Base-by-base conservation (phyloP, 805 yeast genomes). In the Candida boleticola region DNA sequence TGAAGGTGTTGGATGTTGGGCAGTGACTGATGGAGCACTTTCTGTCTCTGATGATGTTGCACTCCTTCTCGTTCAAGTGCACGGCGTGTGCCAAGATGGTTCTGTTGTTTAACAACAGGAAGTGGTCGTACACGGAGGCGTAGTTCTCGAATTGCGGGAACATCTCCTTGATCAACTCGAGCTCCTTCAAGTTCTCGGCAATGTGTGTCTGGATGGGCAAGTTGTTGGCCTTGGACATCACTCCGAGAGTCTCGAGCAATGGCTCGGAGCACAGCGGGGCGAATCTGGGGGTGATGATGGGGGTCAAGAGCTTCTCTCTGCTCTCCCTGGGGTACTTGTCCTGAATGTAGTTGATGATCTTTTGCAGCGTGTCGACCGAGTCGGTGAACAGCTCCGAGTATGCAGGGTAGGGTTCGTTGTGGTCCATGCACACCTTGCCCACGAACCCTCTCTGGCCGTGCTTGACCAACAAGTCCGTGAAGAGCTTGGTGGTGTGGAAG, bases 401-500 rank as follows among this genome's bases (percentile, higher is more conserved):
- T 23, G 77, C 83, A 0, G 93, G 95, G 48, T 49, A 68, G 3
- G 54, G 40, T 1, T 88, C 78, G 64, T 87, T 83, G 46, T 78
- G 76, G 57, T 89, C 84, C 98, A 93, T 93, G 59, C 98, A 93
- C 17, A 89, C 96, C 53, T 92, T 83, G 3, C 99, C 99, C 29
- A 93, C 80, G 41, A 86, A 75, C 0, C 96, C 97, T 46, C 97
- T 71, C 63, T 90, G 98, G 29, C 96, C 96, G 23, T 66, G 51
- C 30, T 68, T 46, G 10, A 82, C 64, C 27, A 92, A 80, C 13
- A 85, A 58, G 44, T 83, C 85, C 1, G 95, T 96, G 54, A 93
- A 76, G 29, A 83, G 52, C 39, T 83, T 83, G 2, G 97, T 77
- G 3, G 96, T 82, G 5, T 76, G 78, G 0, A 82, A 69, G 56